These are phyloP conservation scores for Crotalaria pallida DNA, from an alignment of 306 rosid species.

Conservation along the genomic window DNA sequence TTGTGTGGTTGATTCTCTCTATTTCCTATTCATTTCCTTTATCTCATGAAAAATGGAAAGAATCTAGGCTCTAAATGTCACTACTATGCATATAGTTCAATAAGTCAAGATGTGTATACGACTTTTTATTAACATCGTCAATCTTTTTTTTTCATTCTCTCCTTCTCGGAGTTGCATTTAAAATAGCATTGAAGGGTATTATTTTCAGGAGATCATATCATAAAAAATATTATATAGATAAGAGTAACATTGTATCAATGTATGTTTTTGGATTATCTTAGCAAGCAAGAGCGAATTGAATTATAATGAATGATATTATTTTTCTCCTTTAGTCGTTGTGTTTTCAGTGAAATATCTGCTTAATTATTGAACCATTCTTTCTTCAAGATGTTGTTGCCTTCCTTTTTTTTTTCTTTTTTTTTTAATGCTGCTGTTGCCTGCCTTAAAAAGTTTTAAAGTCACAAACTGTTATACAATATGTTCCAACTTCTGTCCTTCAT, in stretches of 20 bases:
- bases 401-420: background rate
- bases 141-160: too few species aligned
- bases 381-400: background rate
- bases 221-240: background rate
- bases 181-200: too few species aligned
- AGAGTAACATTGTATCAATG: background rate
- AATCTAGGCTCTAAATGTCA: too few species aligned
- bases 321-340: background rate
- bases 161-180: too few species aligned
- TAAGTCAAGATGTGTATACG: too few species aligned
- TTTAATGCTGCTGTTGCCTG: background rate
- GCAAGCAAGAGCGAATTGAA: background rate
- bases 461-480: background rate
- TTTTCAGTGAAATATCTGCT: background rate
- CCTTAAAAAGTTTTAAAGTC: background rate
- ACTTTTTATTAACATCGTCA: too few species aligned
- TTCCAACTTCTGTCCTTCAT: background rate
- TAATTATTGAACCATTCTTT: background rate
- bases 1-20: too few species aligned
- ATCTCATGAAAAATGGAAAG: too few species aligned
- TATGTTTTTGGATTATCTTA: background rate
- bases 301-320: background rate
- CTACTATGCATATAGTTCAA: too few species aligned
- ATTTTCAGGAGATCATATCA: background rate
- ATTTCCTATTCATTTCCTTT: too few species aligned